A percentile compares a stretch with the other conserved stretches of the same genome.
Evolutionary conservation across 2,329 filamentous ascomycete species (phyloP).

Genomic region (Cordyceps militaris): DNA sequence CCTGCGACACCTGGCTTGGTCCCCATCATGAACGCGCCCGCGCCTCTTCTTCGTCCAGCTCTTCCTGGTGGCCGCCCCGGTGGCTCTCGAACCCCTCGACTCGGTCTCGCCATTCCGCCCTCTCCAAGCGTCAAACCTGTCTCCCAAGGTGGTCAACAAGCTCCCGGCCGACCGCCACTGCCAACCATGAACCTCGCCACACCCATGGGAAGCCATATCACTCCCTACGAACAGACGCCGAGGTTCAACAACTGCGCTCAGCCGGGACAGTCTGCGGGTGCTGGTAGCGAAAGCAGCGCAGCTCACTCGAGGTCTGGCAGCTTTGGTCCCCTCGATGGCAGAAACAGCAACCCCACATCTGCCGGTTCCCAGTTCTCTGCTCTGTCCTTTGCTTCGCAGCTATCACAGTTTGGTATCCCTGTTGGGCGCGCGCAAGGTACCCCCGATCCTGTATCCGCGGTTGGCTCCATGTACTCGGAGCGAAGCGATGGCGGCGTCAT

Average conservation of each 20-base stretch:
- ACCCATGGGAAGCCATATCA: slow-evolving; percentile 72
- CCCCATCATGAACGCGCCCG: slow-evolving; percentile 65
- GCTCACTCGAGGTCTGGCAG: slow-evolving; percentile 78
- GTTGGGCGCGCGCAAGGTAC: slow-evolving; percentile 58
- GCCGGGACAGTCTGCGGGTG: slow-evolving; percentile 61
- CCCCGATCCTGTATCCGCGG: slow-evolving; percentile 81
- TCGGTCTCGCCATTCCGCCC: slow-evolving; percentile 84
- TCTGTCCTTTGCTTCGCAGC: slow-evolving; percentile 70
- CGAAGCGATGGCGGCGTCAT: slow-evolving; percentile 64
- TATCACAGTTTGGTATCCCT: slow-evolving; percentile 61
- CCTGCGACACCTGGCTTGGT: slow-evolving; percentile 30
- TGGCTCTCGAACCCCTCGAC: slow-evolving; percentile 61
- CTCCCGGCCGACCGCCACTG: slow-evolving; percentile 44
- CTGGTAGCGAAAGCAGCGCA: slow-evolving; percentile 71
- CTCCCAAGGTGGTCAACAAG: slow-evolving; percentile 32
- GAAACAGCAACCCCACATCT: slow-evolving; percentile 73
- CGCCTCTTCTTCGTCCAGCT: slow-evolving; percentile 75
- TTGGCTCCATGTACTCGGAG: slow-evolving; percentile 77
- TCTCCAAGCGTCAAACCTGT: slow-evolving; percentile 78
- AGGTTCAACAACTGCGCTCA: slow-evolving; percentile 44
- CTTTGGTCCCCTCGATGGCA: slow-evolving; percentile 69
- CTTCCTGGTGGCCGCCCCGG: slow-evolving; percentile 62
- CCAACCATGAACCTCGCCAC: slow-evolving; percentile 82
- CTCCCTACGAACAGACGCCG: slow-evolving; percentile 59
- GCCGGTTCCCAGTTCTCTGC: slow-evolving; percentile 83